Base-by-base conservation (phyloP, 2,329 filamentous ascomycete species). In the Pestalotiopsis sp. region DNA sequence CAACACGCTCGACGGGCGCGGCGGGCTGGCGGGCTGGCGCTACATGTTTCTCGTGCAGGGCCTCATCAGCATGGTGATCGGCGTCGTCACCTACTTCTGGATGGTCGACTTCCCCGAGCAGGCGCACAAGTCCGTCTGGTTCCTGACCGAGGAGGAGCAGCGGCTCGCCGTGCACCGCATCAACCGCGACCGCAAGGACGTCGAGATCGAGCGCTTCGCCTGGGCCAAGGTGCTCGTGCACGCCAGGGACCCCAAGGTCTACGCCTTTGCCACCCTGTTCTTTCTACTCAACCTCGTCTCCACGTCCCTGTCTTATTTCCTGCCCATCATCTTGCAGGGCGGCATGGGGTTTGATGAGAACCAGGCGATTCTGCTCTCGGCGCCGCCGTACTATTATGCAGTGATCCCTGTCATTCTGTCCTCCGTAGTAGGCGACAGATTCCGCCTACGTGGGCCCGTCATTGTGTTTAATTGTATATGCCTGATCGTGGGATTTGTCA, bases 11-110 rank as follows among this genome's bases (percentile, higher is more conserved):
- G 78, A 91, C 71, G 88, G 89, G 1, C 81, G 77, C 11, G 82
- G 80, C 2, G 86, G 86, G 4, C 74, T 92, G 27, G 84, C 84
- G 11, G 89, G 90, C 2, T 92, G 90, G 90, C 86, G 88, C 36
- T 92, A 87, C 83, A 92, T 92, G 89, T 92, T 89, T 71, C 76
- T 92, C 0, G 87, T 92, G 0, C 90, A 92, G 72, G 90, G 90
- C 0, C 74, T 87, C 11, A 88, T 92, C 71, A 85, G 90, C 4
- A 84, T 84, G 69, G 77, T 88, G 25, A 79, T 92, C 23, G 90
- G 90, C 3, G 73, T 90, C 38, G 68, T 84, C 13, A 91, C 90
- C 0, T 92, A 89, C 74, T 91, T 89, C 83, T 92, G 90, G 90
- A 91, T 92, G 80, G 83, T 92, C 57, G 89, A 92, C 74, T 92